Evolutionary conservation across 257 asterid species (phyloP), one percentile per base, ranked within the genome.

Genomic region (Linaria vulgaris): DNA sequence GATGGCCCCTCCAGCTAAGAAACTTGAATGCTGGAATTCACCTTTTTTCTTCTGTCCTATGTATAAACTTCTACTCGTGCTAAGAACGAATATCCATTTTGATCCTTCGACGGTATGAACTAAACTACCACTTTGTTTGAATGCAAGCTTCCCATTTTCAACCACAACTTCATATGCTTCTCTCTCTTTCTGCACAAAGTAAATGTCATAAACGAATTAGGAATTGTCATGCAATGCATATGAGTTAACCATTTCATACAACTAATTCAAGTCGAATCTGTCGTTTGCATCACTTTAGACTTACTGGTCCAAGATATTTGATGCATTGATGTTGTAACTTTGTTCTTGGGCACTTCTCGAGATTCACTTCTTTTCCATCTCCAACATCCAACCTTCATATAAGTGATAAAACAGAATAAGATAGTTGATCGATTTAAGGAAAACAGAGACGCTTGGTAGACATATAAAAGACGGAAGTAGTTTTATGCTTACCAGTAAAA

Each of bases 21-120:
- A 92, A 70, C 99, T 92, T 25, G 99, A 92, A 45, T 92, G 99
- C 68, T 92, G 97, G 70, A 92, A 92, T 10, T 69, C 65, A 5
- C 99, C 97, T 65, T 87, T 87, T 46, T 78, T 72, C 85, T 92
- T 92, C 78, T 83, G 82, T 46, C 94, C 99, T 1, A 92, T 78
- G 64, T 92, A 92, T 48, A 92, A 74, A 43, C 71, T 67, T 72
- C 99, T 79, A 0, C 86, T 78, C 4, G 97, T 92, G 83, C 97
- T 92, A 9, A 88, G 96, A 47, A 88, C 98, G 43, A 88, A 91
- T 61, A 91, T 91, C 95, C 96, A 91, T 67, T 91, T 92, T 9
- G 97, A 84, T 46, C 94, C 96, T 71, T 85, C 96, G 4, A 69
- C 14, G 0, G 96, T 82, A 20, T 89, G 76, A 6, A 92, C 85